Evolutionary conservation across 768 basidiomycete genomes (phyloP), one percentile per base, ranked within the genome.

Genomic region (Pilatotrama ljubarskyi): DNA sequence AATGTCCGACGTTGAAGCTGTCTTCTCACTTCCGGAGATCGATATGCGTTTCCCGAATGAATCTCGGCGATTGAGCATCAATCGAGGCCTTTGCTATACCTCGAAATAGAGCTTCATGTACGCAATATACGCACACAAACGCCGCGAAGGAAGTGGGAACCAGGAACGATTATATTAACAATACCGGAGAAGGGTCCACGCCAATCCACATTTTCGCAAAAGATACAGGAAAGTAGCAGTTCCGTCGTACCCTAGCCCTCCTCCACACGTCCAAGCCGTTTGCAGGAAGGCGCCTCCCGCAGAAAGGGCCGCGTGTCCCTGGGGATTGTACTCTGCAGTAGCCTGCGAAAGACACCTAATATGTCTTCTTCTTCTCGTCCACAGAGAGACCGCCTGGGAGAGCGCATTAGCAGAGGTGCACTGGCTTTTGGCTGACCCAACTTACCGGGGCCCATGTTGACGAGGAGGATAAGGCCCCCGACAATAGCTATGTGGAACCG

Each of bases 291-390:
- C 41, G 53, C 35, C 32, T 18, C 59, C 48, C 52, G 22, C 42
- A 42, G 22, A 9, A 41, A 42, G 47, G 22, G 43, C 25, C 36
- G 47, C 38, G 32, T 25, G 53, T 37, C 26, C 48, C 26, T n/a
- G 29, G 29, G 22, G 32, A 44, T 40, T 1, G 22, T 22, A 38
- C 25, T 47, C 37, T 56, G 47, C 24, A 56, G 38, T 35, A 15
- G 38, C 26, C 47, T 36, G 25, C 38, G 14, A 5, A 51, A 64
- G 54, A 57, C 49, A 50, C 38, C 46, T 62, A 93, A 67, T 84
- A 94, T 20, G 87, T 93, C 84, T 98, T 98, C 83, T 99, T 99
- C 83, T 98, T 98, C 82, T 98, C 95, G 76, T 98, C 97, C 62
- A 98, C 92, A 3, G 95, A 98, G 62, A 98, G 82, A 64, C 95